Evolutionary conservation across 768 basidiomycete species (phyloP).

Genomic region (Phylloporus arenicola): DNA sequence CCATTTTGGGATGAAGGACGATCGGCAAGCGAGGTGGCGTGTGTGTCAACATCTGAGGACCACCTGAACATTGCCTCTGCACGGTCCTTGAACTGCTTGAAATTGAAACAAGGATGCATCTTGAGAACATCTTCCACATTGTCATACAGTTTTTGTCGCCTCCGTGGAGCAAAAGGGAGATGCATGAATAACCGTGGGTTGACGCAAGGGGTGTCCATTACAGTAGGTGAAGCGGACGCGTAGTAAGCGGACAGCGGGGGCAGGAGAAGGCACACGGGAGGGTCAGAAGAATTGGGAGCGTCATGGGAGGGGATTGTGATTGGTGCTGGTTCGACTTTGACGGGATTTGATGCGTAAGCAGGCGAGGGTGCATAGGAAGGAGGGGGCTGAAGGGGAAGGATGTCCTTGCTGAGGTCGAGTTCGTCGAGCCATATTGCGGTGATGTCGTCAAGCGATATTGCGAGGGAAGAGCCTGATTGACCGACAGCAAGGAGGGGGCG

Average conservation of each 20-base stretch:
- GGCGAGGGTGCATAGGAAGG: conserved; percentile 14
- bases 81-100: conserved; percentile 42
- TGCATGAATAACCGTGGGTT: conserved; percentile 35
- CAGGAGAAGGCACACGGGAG: conserved; percentile 19
- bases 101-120: conserved; percentile 48
- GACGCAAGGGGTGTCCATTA: conserved; percentile 28
- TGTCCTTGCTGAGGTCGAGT: conserved; percentile 36
- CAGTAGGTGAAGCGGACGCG: conserved; percentile 19
- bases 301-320: conserved; percentile 23
- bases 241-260: conserved; percentile 19
- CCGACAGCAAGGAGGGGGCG: conserved; percentile 36
- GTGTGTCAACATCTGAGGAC: conserved; percentile 30
- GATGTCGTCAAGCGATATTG: conserved; percentile 54
- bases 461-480: conserved; percentile 41
- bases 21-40: conserved; percentile 11
- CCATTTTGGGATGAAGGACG: conserved; percentile 28
- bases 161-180: conserved; percentile 37
- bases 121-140: conserved; percentile 39
- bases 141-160: conserved; percentile 35
- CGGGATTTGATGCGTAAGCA: conserved; percentile 11
- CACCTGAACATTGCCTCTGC: conserved; percentile 41
- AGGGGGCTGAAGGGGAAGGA: conserved; percentile 16
- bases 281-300: conserved; percentile 11
- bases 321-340: conserved; percentile 35
- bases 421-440: conserved; percentile 57